phyloP scores from a whole-genome alignment of 1,139 yeast genomes.

The Suhomyces bolitotheri region DNA sequence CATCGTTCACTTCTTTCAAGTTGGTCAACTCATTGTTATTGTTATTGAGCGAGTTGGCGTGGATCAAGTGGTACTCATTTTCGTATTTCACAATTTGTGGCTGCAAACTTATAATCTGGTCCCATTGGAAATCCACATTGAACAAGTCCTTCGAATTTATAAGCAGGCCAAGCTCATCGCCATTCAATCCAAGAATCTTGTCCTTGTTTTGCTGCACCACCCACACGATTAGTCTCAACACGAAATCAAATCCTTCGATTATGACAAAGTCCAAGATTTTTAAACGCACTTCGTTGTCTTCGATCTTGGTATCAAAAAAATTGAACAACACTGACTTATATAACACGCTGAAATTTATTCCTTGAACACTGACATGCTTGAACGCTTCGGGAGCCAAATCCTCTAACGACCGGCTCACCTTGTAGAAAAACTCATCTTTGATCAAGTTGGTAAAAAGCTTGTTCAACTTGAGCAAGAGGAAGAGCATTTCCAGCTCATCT shows the following conservation, averaged over 20 bases:
- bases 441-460: slow-evolving; percentile 29
- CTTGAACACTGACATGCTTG: slow-evolving; percentile 40
- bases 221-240: slow-evolving; percentile 32
- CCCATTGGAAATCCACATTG: slow-evolving; percentile 16
- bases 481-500: slow-evolving; percentile 33
- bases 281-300: slow-evolving; percentile 14
- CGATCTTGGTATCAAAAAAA: slow-evolving; percentile 24
- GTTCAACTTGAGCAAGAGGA: slow-evolving; percentile 36
- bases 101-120: slow-evolving; percentile 19
- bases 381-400: slow-evolving; percentile 31
- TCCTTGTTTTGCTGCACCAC: slow-evolving; percentile 22
- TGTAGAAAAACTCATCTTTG: slow-evolving; percentile 42
- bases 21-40: slow-evolving; percentile 43
- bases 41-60: slow-evolving; percentile 42
- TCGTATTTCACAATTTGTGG: slow-evolving; percentile 39
- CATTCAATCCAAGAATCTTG: slow-evolving; percentile 25
- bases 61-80: slow-evolving; percentile 45
- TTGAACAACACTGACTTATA: slow-evolving; percentile 27
- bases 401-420: slow-evolving; percentile 39
- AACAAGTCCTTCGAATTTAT: slow-evolving; percentile 28
- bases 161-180: slow-evolving; percentile 31
- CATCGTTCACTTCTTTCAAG: slow-evolving; percentile 40
- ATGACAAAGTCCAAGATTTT: slow-evolving; percentile 38
- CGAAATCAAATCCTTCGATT: slow-evolving; percentile 44
- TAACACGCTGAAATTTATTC: slow-evolving; percentile 32